Evolutionary conservation across 805 yeast species (phyloP).

Genomic region (Starmera quercuum): DNA sequence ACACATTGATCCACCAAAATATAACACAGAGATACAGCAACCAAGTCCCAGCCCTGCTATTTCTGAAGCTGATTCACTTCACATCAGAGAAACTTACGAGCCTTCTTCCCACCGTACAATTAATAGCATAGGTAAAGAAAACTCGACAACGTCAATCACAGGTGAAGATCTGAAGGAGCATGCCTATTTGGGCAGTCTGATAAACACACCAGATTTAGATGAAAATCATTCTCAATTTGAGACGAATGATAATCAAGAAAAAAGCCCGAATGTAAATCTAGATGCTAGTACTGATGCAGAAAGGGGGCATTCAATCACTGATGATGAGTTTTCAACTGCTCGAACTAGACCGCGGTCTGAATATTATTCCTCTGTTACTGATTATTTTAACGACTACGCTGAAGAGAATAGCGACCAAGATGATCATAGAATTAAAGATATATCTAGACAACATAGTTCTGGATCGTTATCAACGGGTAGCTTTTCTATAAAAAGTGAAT

Average conservation of each 20-base stretch:
- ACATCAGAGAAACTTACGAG: slow-evolving; percentile 10
- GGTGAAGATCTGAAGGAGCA: slow-evolving; percentile 10
- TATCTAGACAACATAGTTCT: slow-evolving; percentile 7
- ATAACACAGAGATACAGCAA: neutral
- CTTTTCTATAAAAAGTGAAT: slow-evolving; percentile 19
- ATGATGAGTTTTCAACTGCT: neutral
- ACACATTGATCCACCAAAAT: slow-evolving; percentile 3
- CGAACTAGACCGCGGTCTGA: slow-evolving; percentile 4
- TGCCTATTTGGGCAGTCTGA: slow-evolving; percentile 16
- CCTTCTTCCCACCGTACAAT: neutral
- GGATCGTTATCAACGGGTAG: slow-evolving; percentile 26
- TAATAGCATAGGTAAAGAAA: neutral
- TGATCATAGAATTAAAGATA: slow-evolving; percentile 2
- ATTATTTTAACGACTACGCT: slow-evolving; percentile 19
- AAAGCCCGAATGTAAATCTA: too few relatives aligned
- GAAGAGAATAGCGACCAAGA: slow-evolving; percentile 4
- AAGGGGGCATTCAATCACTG: neutral
- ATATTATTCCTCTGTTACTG: slow-evolving; percentile 16
- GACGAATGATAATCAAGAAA: too few relatives aligned
- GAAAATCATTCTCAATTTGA: neutral
- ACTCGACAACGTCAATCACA: neutral
- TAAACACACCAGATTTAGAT: slow-evolving; percentile 13
- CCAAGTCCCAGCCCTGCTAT: slow-evolving; percentile 8
- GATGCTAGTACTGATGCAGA: too few relatives aligned
- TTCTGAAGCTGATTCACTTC: slow-evolving; percentile 15